phyloP scores from a whole-genome alignment of 2,329 filamentous ascomycete genomes.

The Fusarium sp. region DNA sequence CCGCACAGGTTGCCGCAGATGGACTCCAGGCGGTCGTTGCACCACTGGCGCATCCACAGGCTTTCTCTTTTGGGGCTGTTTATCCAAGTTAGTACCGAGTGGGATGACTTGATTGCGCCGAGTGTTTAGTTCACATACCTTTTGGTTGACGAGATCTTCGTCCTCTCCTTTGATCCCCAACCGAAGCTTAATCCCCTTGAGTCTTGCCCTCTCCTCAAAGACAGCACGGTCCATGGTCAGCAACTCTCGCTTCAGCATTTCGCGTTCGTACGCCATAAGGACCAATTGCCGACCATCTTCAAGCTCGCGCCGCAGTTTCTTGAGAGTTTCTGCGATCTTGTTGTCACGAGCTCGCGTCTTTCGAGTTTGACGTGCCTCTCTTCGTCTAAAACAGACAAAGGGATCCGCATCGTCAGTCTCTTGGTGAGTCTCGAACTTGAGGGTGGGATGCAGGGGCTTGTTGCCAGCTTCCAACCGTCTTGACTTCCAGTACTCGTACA shows the following conservation, averaged over 20 bases:
- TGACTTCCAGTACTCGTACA: constrained; percentile 90
- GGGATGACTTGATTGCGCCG: constrained; percentile 15
- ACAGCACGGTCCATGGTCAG: constrained; percentile 77
- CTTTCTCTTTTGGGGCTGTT: constrained; percentile 75
- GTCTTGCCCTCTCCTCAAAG: constrained; percentile 80
- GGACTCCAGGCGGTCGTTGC: constrained; percentile 67
- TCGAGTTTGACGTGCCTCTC: constrained; percentile 90
- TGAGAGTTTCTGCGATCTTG: constrained; percentile 92
- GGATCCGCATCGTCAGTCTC: constrained; percentile 96
- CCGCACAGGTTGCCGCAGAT: constrained; percentile 73
- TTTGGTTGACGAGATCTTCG: constrained; percentile 93
- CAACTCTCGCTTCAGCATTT: constrained; percentile 78
- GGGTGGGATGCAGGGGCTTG: constrained; percentile 73
- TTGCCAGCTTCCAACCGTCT: constrained; percentile 72
- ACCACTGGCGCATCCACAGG: constrained; percentile 64
- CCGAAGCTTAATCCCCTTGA: constrained; percentile 88
- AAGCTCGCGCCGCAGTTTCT: constrained; percentile 86
- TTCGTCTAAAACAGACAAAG: constrained; percentile 96
- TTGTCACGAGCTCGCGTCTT: constrained; percentile 95
- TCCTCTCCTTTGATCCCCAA: constrained; percentile 91
- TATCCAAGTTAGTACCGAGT: constrained; percentile 49
- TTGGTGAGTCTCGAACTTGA: constrained; percentile 94
- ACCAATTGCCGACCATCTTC: constrained; percentile 87
- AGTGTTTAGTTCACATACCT: constrained; percentile 64
- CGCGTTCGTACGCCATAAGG: constrained; percentile 77